Percentiles rank a stretch among this genome's conserved stretches.
Evolutionary conservation across 2,329 filamentous ascomycete genomes (phyloP).

Genomic region (Aspergillus sp.): DNA sequence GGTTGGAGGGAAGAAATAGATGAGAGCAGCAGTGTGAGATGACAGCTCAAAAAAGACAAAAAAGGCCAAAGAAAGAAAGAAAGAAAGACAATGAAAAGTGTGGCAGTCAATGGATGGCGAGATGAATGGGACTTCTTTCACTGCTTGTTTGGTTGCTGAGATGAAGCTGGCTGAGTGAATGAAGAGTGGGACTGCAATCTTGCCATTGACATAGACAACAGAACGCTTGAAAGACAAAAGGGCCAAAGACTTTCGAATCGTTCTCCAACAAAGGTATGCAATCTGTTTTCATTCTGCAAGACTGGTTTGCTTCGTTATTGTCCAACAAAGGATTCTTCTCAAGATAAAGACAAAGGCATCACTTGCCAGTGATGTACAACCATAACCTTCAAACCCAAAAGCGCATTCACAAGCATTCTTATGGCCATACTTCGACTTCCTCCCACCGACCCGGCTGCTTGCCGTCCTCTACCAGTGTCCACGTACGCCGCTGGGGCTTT

Average conservation of each 20-base stretch:
- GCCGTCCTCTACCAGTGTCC: constrained; percentile 47
- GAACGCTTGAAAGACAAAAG: too few species aligned
- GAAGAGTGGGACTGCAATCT: too few species aligned
- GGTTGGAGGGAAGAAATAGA: not conserved
- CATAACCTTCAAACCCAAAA: not conserved
- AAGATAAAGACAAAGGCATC: not conserved
- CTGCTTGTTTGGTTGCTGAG: too few species aligned
- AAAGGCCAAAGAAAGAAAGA: not conserved
- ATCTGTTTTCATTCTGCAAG: not conserved
- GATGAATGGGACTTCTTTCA: not conserved
- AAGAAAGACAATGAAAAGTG: not conserved
- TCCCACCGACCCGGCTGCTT: constrained; percentile 50
- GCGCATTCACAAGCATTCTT: constrained; percentile 7
- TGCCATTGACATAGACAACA: too few species aligned
- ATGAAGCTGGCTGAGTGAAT: too few species aligned
- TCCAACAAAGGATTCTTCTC: not conserved
- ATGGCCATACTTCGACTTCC: constrained; percentile 61
- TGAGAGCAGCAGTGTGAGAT: not conserved
- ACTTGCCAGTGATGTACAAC: not conserved
- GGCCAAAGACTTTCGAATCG: too few species aligned
- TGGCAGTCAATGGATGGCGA: not conserved
- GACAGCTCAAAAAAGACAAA: not conserved
- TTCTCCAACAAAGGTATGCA: not conserved
- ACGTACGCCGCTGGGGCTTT: constrained; percentile 57
- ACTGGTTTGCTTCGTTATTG: not conserved